These are phyloP conservation scores for Citrus trifoliata DNA, from an alignment of 345 rosid species.

Conservation along the genomic window DNA sequence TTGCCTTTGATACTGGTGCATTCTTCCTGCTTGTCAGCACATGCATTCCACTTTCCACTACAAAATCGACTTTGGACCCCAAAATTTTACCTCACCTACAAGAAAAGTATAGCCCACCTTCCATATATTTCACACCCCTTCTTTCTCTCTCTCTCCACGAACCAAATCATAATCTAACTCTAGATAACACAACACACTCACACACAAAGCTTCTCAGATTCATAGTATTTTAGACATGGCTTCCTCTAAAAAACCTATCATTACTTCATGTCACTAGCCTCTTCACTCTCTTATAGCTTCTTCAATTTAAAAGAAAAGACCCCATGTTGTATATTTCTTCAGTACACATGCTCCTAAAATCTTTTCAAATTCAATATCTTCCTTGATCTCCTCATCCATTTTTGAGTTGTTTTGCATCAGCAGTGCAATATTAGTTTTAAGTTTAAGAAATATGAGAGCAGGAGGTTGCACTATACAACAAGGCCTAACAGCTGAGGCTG, in stretches of 20 bases:
- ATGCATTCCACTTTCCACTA: conserved; percentile 96
- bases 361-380: conserved; percentile 9
- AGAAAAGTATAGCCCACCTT: conserved; percentile 60
- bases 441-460: conserved; percentile 57
- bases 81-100: conserved; percentile 54
- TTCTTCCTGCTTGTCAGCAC: conserved; percentile 75
- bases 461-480: conserved; percentile 87
- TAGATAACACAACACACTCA: conserved; percentile 10
- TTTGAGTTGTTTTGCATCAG: neutral
- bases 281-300: conserved; percentile 7
- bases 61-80: conserved; percentile 79
- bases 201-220: conserved; percentile 14
- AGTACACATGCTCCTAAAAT: conserved; percentile 21
- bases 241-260: conserved; percentile 1
- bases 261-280: neutral
- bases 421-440: neutral
- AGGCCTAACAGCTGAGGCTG: conserved; percentile 77
- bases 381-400: conserved; percentile 12
- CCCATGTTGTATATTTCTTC: conserved; percentile 9
- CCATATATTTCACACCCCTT: conserved; percentile 28
- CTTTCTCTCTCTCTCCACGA: conserved; percentile 22
- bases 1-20: conserved; percentile 75
- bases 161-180: conserved; percentile 22
- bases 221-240: conserved; percentile 7
- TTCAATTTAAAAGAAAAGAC: neutral